A percentile compares a stretch with the other conserved stretches of the same genome.
Conservation (phyloP, 805 yeast species). For the Candida nitratophila region DNA sequence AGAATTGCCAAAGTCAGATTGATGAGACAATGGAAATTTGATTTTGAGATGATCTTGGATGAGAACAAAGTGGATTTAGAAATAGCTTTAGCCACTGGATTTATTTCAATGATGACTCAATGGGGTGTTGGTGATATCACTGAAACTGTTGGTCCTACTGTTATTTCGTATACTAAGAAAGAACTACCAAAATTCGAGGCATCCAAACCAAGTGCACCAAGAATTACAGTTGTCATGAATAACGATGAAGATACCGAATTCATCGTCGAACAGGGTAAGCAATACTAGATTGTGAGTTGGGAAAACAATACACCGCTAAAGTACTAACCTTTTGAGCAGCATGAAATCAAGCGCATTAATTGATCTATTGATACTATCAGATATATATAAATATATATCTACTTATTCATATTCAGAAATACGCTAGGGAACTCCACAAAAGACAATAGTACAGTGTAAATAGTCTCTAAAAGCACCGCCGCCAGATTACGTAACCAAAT, state of each 20-base stretch:
- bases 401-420: no score
- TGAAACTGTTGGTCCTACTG: constrained; percentile 47
- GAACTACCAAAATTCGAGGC: constrained; percentile 2
- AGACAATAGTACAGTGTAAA: no score
- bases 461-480: no score
- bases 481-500: no score
- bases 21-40: constrained; percentile 52
- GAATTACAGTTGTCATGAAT: constrained; percentile 20
- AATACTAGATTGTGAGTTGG: no score
- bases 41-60: constrained; percentile 51
- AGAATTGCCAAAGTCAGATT: constrained; percentile 49
- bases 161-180: constrained; percentile 7
- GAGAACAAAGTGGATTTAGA: constrained; percentile 39
- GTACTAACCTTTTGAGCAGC: no score
- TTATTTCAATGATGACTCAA: constrained; percentile 57
- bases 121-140: constrained; percentile 55
- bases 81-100: constrained; percentile 52
- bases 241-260: constrained; percentile 25
- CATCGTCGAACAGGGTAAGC: constrained; percentile 20
- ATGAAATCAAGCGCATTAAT: background rate
- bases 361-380: background rate
- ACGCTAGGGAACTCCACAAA: no score
- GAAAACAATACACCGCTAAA: no score
- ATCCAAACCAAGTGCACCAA: constrained; percentile 11
- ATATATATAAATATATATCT: no score